Evolutionary conservation across 345 rosid species (phyloP), one percentile per base, ranked within the genome.

Genomic region (Rhizophora mangle): DNA sequence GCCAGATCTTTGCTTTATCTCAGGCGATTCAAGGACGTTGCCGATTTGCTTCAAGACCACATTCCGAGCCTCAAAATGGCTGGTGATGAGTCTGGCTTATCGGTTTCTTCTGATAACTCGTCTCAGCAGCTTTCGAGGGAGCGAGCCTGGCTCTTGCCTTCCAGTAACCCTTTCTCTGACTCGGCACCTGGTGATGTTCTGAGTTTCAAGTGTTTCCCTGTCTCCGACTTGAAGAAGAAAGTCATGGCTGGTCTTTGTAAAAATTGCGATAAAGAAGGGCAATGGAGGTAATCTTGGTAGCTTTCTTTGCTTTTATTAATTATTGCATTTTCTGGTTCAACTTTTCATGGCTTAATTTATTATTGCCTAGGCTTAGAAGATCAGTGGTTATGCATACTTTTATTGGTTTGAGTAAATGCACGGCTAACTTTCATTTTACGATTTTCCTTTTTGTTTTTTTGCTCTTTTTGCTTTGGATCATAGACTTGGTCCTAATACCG

Each of bases 221-320:
- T 77, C 8, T 87, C 96, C 18, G 99, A 92, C 61, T 78, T 95
- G 89, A 95, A 84, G 83, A 90, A 86, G 89, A 89, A 87, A 68
- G 88, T 95, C 7, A 80, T 88, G 89, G 92, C 96, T 9, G 97
- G 97, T 19, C 83, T 95, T 66, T 79, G 87, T 68, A 88, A 80
- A 72, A 90, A 82, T 65, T 83, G 89, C 80, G 93, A 89, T 20
- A 87, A 84, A 64, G 88, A 88, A 85, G 96, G 92, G 69, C 89
- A 84, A 56, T 95, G 99, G 99, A 95, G 99, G 97, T 93, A 79
- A 82, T 66, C 36, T 22, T 34, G 58, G 59, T 22, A 43, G 36
- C 46, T 54, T 49, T 26, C 1, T 30, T 37, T 3, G 11, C 16
- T 43, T 67, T 9, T 22, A 7, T 22, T 24, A 56, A 24, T 21